Conservation (phyloP, 169 alveolate species). For the Ichthyophthirius multifiliis region DNA sequence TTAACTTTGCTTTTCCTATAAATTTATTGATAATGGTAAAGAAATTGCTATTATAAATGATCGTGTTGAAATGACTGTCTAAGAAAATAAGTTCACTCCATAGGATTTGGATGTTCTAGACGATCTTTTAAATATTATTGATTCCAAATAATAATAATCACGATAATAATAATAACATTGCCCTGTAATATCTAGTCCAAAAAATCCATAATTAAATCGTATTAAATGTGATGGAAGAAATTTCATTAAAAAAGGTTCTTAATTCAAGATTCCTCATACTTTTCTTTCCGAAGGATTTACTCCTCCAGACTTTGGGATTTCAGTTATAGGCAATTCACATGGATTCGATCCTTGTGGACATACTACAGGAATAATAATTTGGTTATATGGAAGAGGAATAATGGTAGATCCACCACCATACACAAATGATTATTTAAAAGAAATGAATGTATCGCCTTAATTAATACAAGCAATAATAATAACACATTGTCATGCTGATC, state of each 20-base stretch:
- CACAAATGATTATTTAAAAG: constrained; percentile 25
- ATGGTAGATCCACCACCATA: constrained; percentile 54
- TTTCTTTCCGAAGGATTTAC: constrained; percentile 18
- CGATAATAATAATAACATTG: not conserved
- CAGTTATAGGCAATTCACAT: constrained; percentile 32
- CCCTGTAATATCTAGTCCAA: not conserved
- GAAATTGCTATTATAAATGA: not conserved
- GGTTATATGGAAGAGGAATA: constrained; percentile 43
- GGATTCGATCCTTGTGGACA: constrained; percentile 42
- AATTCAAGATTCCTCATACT: not conserved
- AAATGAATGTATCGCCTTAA: constrained; percentile 29
- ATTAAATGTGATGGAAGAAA: constrained; percentile 5
- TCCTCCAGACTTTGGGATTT: constrained; percentile 50
- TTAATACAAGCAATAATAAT: constrained; percentile 37
- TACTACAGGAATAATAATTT: constrained; percentile 30
- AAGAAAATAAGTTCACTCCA: not conserved
- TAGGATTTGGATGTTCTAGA: not conserved
- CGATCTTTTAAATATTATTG: not conserved
- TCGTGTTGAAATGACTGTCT: not conserved
- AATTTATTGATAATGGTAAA: not conserved
- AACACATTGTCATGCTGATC: constrained; percentile 49
- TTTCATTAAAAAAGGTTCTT: not conserved
- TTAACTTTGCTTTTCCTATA: not conserved
- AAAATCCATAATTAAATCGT: not conserved
- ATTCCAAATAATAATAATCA: not conserved